Conservation (phyloP, 495 filamentous ascomycete species). For the Penicillium odoratum region DNA sequence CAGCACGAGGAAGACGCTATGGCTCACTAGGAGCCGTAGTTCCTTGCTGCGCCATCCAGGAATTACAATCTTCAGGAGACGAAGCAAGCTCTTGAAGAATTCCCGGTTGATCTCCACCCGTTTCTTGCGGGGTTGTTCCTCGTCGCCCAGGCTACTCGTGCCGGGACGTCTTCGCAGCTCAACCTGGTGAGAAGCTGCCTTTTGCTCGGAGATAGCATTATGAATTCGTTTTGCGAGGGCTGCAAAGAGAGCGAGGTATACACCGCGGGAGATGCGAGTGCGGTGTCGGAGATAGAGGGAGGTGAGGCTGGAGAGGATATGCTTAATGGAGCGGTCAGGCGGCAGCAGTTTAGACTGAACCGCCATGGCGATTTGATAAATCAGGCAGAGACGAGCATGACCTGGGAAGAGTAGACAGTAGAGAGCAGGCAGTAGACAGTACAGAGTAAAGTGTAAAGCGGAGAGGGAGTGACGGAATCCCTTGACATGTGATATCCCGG, state of each 20-base stretch:
- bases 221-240: conserved; percentile 87
- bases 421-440: conserved; percentile 1
- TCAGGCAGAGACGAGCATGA: conserved; percentile 39
- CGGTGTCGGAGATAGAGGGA: conserved; percentile 80
- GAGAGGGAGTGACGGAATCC: conserved; percentile 8
- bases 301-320: conserved; percentile 70
- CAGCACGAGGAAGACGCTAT: conserved; percentile 83
- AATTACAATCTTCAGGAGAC: conserved; percentile 81
- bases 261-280: conserved; percentile 81
- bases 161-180: conserved; percentile 57
- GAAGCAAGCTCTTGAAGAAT: conserved; percentile 84
- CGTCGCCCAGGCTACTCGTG: conserved; percentile 52
- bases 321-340: conserved; percentile 70
- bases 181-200: conserved; percentile 78
- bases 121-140: conserved; percentile 65
- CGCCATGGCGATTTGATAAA: conserved; percentile 57
- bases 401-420: conserved; percentile 15
- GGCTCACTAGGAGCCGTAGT: conserved; percentile 77
- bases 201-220: conserved; percentile 89
- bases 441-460: conserved; percentile 2
- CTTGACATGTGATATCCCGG: conserved; percentile 37
- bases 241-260: conserved; percentile 89
- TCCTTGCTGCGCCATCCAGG: conserved; percentile 90
- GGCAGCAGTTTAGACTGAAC: conserved; percentile 75
- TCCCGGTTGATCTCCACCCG: conserved; percentile 86